A percentile compares a stretch with the other conserved stretches of the same genome.
phyloP scores from a whole-genome alignment of 23 red algal genomes.

The Gracilaria gracilis region DNA sequence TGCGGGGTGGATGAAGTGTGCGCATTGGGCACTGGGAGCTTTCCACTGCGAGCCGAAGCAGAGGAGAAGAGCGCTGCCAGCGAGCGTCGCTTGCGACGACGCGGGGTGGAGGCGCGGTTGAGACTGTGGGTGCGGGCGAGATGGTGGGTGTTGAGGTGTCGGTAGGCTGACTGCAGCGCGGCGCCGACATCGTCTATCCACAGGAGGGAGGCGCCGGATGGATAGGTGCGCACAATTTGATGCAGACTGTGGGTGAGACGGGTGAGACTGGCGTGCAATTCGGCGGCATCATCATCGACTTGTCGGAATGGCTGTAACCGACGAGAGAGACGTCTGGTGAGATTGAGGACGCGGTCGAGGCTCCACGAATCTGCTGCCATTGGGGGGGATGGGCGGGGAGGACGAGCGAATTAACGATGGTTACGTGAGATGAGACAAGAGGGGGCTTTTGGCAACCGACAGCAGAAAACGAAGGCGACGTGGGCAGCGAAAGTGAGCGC shows the following conservation, averaged over 20 bases:
- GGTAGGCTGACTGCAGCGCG: constrained; percentile 32
- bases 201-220: constrained; percentile 32
- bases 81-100: constrained; percentile 13
- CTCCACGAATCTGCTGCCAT: not conserved
- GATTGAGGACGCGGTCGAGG: constrained; percentile 23
- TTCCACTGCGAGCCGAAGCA: not conserved
- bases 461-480: no score
- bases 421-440: no score
- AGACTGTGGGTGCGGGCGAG: constrained; percentile 16
- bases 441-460: no score
- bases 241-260: constrained; percentile 40
- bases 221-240: constrained; percentile 26
- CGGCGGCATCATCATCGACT: not conserved
- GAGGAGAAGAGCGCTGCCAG: constrained; percentile 10
- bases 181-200: constrained; percentile 69
- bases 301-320: not conserved
- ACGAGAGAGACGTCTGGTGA: constrained; percentile 7
- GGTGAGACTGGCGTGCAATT: constrained; percentile 30
- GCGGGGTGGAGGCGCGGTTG: not conserved
- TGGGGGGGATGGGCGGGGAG: no score
- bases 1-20: not conserved
- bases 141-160: not conserved
- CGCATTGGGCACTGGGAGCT: no score
- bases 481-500: no score
- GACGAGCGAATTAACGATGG: no score